Evolutionary conservation across 352 stramenopile species (phyloP), one percentile per base, ranked within the genome.

Genomic region (Phytophthora cajani): DNA sequence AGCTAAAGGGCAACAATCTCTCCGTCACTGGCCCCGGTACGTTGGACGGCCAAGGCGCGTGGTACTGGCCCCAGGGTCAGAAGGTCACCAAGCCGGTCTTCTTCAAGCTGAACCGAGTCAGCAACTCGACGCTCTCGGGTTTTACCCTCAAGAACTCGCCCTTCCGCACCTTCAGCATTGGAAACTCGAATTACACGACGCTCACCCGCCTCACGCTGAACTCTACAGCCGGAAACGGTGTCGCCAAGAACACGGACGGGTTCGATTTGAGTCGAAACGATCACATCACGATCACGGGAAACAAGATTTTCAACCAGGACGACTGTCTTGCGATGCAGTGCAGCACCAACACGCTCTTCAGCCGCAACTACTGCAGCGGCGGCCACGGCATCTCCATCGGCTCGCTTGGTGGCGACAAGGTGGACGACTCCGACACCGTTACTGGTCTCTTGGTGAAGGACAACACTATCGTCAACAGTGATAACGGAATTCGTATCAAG

Each of bases 61-160:
- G 61, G 69, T 82, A 82, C 55, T 82, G 75, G 76, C 61, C 61
- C 1, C 65, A 82, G n/a, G 70, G 69, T 2, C 47, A 68, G n/a
- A 59, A 27, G 8, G 44, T 80, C 57, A 76, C 60, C 5, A 56
- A 65, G 4, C 75, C 75, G 0, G 72, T 80, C 7, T 80, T 82
- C 47, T 79, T 82, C 67, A 57, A 58, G 9, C 23, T 75, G 51
- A 60, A 63, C 49, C 44, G 57, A 27, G 63, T 72, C 14, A n/a
- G 60, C 44, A 64, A 66, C 58, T 75, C 69, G n/a, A 75, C 69
- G 23, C 32, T 83, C 1, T 77, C 72, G 21, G 71, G 71, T 2
- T 83, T 79, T 58, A 77, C 58, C 51, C 55, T 81, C 56, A 66
- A 68, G 53, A 78, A 83, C 63, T 64, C 67, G 2, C 69, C 76